Conservation (phyloP, 2,329 filamentous ascomycete species). For the Metarhizium rileyi region DNA sequence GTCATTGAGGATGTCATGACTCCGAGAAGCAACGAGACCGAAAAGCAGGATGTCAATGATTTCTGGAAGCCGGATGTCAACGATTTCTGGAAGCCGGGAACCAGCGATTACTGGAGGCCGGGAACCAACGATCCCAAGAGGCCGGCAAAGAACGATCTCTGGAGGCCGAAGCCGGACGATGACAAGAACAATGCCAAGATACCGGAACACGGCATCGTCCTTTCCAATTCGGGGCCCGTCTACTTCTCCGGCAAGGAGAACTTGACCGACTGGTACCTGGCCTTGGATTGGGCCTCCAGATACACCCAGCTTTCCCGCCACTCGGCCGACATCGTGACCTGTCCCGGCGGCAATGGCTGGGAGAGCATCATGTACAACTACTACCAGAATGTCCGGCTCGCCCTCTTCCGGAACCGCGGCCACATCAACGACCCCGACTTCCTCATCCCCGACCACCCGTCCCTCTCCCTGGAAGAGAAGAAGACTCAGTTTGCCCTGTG, state of each 20-base stretch:
- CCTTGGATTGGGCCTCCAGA: conserved; percentile 32
- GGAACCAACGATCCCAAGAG: too few relatives aligned
- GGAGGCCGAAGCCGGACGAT: too few relatives aligned
- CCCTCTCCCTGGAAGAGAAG: conserved; percentile 24
- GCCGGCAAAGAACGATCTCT: too few relatives aligned
- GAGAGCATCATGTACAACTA: conserved; percentile 39
- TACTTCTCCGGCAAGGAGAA: conserved; percentile 29
- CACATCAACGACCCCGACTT: conserved; percentile 31
- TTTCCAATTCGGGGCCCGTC: conserved; percentile 35
- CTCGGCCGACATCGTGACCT: conserved; percentile 31
- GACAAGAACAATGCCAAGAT: too few relatives aligned
- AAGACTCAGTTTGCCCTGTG: conserved; percentile 27
- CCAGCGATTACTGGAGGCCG: too few relatives aligned
- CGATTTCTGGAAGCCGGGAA: too few relatives aligned
- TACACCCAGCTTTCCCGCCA: conserved; percentile 35
- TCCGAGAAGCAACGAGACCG: too few relatives aligned
- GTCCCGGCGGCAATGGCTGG: conserved; percentile 32
- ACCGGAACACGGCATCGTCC: too few relatives aligned
- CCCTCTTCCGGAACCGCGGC: conserved; percentile 27
- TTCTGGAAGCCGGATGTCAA: too few relatives aligned
- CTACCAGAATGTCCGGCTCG: conserved; percentile 29
- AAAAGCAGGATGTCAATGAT: too few relatives aligned
- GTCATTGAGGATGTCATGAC: too few relatives aligned
- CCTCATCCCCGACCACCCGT: conserved; percentile 25
- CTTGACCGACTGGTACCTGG: conserved; percentile 32